These are phyloP conservation scores for Populus tremula DNA, from an alignment of 345 rosid genomes.

Conservation along the genomic window DNA sequence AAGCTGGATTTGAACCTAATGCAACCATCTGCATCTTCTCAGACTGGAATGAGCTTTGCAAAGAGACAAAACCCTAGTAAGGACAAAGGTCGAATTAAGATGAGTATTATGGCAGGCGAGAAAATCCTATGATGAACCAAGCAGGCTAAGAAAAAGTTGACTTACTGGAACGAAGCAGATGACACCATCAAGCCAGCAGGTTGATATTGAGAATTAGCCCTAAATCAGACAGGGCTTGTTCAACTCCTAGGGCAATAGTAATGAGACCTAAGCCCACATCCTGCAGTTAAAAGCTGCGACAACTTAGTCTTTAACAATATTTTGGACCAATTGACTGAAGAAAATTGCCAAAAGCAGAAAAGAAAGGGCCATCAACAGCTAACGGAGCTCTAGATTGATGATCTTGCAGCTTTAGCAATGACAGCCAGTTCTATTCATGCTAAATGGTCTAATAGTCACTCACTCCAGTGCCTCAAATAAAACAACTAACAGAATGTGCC, in stretches of 20 bases:
- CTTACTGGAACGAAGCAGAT: conserved; percentile 51
- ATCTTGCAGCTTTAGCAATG: conserved; percentile 5
- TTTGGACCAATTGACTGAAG: conserved; percentile 27
- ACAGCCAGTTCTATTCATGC: conserved; percentile 19
- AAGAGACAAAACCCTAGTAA: conserved; percentile 27
- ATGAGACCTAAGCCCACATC: conserved; percentile 44
- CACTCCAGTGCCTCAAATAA: not conserved
- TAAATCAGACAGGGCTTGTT: conserved; percentile 45
- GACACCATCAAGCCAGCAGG: conserved; percentile 49
- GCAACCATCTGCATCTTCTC: conserved; percentile 14
- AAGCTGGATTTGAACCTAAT: conserved; percentile 27
- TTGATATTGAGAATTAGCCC: conserved; percentile 41
- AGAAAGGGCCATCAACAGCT: conserved; percentile 8
- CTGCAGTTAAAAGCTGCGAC: conserved; percentile 47
- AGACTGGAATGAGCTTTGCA: conserved; percentile 23
- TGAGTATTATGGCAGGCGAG: conserved; percentile 27
- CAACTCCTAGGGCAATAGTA: conserved; percentile 48
- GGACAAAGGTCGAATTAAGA: conserved; percentile 29
- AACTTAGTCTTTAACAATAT: conserved; percentile 29
- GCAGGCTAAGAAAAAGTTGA: conserved; percentile 39
- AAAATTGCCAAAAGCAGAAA: conserved; percentile 21
- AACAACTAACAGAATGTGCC: not conserved
- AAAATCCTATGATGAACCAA: conserved; percentile 45
- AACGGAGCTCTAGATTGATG: conserved; percentile 12
- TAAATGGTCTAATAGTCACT: not conserved